A percentile compares a stretch with the other conserved stretches of the same genome.
Conservation (phyloP, 139 green algal genomes). For the Tetraselmis chui region DNA sequence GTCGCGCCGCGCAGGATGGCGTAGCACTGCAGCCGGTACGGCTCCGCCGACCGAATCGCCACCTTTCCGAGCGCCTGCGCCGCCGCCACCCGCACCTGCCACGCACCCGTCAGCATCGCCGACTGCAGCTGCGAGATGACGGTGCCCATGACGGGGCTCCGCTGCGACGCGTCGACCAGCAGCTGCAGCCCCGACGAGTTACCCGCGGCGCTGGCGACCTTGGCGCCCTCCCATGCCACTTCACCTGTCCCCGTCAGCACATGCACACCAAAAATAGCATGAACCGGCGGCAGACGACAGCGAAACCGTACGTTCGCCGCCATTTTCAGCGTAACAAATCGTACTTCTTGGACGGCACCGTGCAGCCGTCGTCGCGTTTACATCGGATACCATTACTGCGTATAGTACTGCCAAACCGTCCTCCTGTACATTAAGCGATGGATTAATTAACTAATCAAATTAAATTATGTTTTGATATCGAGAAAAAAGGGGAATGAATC, state of each 20-base stretch:
- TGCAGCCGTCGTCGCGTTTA: too few species aligned
- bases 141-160: conserved; percentile 32
- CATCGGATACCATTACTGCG: too few species aligned
- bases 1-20: conserved; percentile 38
- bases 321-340: too few species aligned
- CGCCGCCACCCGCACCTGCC: conserved; percentile 30
- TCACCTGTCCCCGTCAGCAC: neutral
- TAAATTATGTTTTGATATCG: too few species aligned
- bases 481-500: too few species aligned
- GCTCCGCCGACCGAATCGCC: conserved; percentile 67
- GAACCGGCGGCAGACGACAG: neutral
- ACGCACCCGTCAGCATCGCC: conserved; percentile 22
- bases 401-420: too few species aligned
- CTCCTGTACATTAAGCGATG: too few species aligned
- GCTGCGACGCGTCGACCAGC: conserved; percentile 21
- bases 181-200: conserved; percentile 14
- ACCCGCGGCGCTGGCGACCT: neutral
- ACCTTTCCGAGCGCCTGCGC: conserved; percentile 50
- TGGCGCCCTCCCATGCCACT: neutral
- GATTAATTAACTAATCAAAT: too few species aligned
- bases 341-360: too few species aligned
- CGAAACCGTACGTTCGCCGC: neutral
- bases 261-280: neutral
- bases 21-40: conserved; percentile 79
- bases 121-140: conserved; percentile 35